Evolutionary conservation across 768 basidiomycete genomes (phyloP).

Genomic region (Pleurotus djamor): DNA sequence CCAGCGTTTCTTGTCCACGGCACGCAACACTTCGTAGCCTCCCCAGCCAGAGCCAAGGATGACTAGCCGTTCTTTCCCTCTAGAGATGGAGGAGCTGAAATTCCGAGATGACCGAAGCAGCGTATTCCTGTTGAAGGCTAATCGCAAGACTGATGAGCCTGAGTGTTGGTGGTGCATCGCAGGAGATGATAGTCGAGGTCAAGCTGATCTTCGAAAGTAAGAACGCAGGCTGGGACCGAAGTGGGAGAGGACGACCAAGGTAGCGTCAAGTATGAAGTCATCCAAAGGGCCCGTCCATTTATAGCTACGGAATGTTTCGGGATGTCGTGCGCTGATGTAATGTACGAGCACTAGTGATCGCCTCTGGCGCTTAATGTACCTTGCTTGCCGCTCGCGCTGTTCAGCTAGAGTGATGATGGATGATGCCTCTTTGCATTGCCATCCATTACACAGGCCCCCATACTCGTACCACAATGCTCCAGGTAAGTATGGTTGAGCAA

Average conservation of each 20-base stretch:
- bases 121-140: background rate
- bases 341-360: too few species aligned
- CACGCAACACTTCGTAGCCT: conserved; percentile 66
- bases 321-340: conserved; percentile 1
- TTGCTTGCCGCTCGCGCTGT: too few species aligned
- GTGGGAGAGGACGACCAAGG: too few species aligned
- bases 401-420: too few species aligned
- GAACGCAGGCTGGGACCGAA: too few species aligned
- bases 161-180: background rate
- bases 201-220: too few species aligned
- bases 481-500: too few species aligned
- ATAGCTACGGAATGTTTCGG: conserved; percentile 1
- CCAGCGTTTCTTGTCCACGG: conserved; percentile 71
- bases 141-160: background rate
- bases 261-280: background rate
- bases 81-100: conserved; percentile 35
- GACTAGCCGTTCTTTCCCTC: conserved; percentile 47
- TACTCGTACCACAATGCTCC: too few species aligned
- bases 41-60: conserved; percentile 81
- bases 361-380: too few species aligned
- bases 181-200: background rate
- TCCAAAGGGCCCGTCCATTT: background rate
- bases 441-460: too few species aligned
- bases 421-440: too few species aligned
- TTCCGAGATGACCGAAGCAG: conserved; percentile 16